Base-by-base conservation (phyloP, 768 basidiomycete species). In the Hericium erinaceus region DNA sequence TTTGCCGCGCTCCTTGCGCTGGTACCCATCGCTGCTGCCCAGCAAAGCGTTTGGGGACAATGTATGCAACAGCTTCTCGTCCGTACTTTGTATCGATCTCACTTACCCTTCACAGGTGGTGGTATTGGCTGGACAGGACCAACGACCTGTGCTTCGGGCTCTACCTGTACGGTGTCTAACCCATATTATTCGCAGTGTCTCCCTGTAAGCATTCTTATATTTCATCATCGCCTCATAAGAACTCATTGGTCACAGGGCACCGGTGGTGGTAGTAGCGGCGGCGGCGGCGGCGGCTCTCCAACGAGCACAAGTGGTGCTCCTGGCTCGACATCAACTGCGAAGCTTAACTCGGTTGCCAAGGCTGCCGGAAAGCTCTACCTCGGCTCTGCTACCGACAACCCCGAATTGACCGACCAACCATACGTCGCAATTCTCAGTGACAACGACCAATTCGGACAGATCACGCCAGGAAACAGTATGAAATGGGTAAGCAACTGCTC, bases 341-440 rank as follows among this genome's bases (percentile, higher is more conserved):
- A 59, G 46, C 61, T 77, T 9, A 69, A 78, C 65, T 63, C 61
- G 8, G 68, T 71, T 4, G 75, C 77, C 2, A 71, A 66, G 62
- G 65, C 70, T 5, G 69, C 73, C 4, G 73, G 74, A 2, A 78
- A 77, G 65, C 59, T 71, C 9, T 80, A 79, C 69, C 78, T 78
- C 53, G 77, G 78, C 28, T 67, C 74, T 28, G 77, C 78, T 28
- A 78, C 77, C 2, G 77, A 77, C 64, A 78, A 76, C 65, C 67
- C 69, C 1, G 77, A 79, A 65, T 65, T 80, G 40, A 68, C 63
- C 11, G 73, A 80, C 57, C 57, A 64, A 0, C 57, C 73, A 2
- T 78, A 77, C 61, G 65, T 67, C 13, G 67, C 71, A 2, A 72
- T 71, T 50, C 69, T 78, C 12, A 66, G 65, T 52, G 68, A 75